Conservation (phyloP, 2,329 filamentous ascomycete species). For the Colletotrichum sp. region DNA sequence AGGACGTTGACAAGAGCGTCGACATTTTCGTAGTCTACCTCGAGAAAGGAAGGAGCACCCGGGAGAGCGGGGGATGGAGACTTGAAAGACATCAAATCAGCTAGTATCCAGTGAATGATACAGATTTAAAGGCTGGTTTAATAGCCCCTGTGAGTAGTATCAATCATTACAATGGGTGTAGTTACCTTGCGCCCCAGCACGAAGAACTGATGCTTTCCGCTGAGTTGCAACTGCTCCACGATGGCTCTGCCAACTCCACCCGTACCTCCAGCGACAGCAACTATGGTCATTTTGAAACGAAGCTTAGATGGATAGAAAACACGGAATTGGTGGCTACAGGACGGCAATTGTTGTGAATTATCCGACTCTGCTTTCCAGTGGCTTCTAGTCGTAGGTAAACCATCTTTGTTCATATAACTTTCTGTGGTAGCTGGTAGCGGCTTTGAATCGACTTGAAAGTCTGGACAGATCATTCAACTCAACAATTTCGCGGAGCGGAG, state of each 20-base stretch:
- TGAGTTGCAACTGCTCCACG: conserved; percentile 43
- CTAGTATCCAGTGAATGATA: neutral
- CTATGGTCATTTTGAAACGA: conserved; percentile 21
- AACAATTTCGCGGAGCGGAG: neutral
- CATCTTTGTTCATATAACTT: neutral
- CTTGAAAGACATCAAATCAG: neutral
- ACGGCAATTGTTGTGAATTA: neutral
- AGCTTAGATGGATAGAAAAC: neutral
- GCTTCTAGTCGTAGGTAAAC: neutral
- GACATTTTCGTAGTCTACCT: conserved; percentile 30
- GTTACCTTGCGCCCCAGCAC: conserved; percentile 30
- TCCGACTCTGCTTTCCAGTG: neutral
- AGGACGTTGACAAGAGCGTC: conserved; percentile 25
- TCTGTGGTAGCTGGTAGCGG: neutral
- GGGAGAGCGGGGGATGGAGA: conserved; percentile 16
- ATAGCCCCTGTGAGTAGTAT: neutral
- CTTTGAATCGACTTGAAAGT: neutral
- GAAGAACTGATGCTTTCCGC: conserved; percentile 39
- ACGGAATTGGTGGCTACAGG: neutral
- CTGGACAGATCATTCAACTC: neutral
- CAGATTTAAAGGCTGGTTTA: neutral
- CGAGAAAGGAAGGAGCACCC: conserved; percentile 23
- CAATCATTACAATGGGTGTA: neutral
- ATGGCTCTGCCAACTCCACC: conserved; percentile 48
- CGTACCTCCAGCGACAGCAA: conserved; percentile 51